Base-by-base conservation (phyloP, 495 filamentous ascomycete species). In the Neurospora cerealis region DNA sequence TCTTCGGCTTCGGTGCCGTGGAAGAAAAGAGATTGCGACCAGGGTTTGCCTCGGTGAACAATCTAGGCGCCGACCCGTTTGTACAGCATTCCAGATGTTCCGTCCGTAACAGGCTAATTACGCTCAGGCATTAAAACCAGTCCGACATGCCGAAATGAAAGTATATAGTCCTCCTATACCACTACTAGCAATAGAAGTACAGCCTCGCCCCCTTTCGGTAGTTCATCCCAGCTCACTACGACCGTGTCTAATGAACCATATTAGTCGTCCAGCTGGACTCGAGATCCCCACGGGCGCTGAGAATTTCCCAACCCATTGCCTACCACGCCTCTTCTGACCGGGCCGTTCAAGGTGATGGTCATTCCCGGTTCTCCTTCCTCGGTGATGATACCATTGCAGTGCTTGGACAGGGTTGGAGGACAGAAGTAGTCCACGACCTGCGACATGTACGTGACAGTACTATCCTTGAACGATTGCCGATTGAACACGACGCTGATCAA, bases 251-350 rank as follows among this genome's bases (percentile, higher is more conserved):
- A 1, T 2, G 2, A 54, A 24, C 21, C 46, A 11, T 54, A 28
- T 15, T 2, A 0, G 46, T 54, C 46, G 21, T 54, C 46, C 46
- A 54, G 21, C 21, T 13, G 46, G 0, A 54, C 46, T 24, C 0
- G 46, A 24, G 0, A 1, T 0, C 0, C 46, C 46, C n/a, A 11
- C 9, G 19, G n/a, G 1, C 0, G 44, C n/a, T 24, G 46, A 2
- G 24, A 48, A 0, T 21, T 21, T 0, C 44, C n/a, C 9, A 48
- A 21, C 8, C 0, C 44, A 24, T 13, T 54, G 21, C 10, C 9
- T 0, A 54, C 21, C 0, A 54, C 9, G 21, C 46, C 46, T 54
- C 10, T 54, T 24, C 21, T 54, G 46, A 54, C 46, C 1, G 46
- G 46, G 0, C 46, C 46, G 13, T 54, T 24, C 4, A 54, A 54